These are phyloP conservation scores for Psilocybe subaeruginosa DNA, from an alignment of 768 basidiomycete species.

Conservation along the genomic window DNA sequence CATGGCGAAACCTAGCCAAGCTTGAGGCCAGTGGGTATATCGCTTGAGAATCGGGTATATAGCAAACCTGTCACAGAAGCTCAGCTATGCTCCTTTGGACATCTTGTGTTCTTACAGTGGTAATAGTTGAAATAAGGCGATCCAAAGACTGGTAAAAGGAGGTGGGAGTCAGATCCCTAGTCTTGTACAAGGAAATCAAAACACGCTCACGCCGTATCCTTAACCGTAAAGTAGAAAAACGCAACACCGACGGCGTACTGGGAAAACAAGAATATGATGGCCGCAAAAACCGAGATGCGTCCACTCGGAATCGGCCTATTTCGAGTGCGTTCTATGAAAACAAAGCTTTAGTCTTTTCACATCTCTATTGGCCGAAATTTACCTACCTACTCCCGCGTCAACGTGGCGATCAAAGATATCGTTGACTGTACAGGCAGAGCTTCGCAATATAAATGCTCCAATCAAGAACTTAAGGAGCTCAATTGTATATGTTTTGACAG, in stretches of 20 bases:
- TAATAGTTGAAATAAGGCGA: slow-evolving; percentile 47
- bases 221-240: slow-evolving; percentile 39
- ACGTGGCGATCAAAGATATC: slow-evolving; percentile 57
- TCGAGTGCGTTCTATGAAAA: slow-evolving; percentile 49
- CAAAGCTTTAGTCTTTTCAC: slow-evolving; percentile 39
- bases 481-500: slow-evolving; percentile 31
- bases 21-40: slow-evolving; percentile 62
- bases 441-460: slow-evolving; percentile 43
- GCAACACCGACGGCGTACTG: slow-evolving; percentile 43
- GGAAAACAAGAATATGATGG: slow-evolving; percentile 39
- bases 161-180: not conserved
- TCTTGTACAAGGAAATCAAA: not conserved
- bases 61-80: slow-evolving; percentile 44
- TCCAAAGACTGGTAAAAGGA: slow-evolving; percentile 33
- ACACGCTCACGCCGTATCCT: slow-evolving; percentile 36
- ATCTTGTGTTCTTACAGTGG: slow-evolving; percentile 38
- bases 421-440: slow-evolving; percentile 58
- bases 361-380: slow-evolving; percentile 28
- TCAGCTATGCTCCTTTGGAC: slow-evolving; percentile 34
- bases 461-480: slow-evolving; percentile 37
- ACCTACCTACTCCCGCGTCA: slow-evolving; percentile 56
- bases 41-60: slow-evolving; percentile 63
- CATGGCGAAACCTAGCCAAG: slow-evolving; percentile 63
- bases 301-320: slow-evolving; percentile 52
- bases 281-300: slow-evolving; percentile 45